Conservation (phyloP, 2,329 filamentous ascomycete genomes). For the Zymoseptoria passerinii region DNA sequence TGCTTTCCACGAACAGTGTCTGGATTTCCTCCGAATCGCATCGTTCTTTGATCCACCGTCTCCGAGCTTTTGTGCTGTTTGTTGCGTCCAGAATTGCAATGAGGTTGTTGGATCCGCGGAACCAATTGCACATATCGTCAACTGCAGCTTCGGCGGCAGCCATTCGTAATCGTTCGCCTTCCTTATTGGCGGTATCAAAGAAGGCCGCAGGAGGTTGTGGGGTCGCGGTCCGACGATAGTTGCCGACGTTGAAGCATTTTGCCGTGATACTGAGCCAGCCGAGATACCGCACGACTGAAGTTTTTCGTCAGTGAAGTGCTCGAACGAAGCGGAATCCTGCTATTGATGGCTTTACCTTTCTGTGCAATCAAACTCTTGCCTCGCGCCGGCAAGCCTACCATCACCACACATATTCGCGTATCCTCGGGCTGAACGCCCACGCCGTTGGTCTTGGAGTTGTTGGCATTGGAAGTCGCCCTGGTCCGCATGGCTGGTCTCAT, state of each 20-base stretch:
- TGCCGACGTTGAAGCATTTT: conserved; percentile 94
- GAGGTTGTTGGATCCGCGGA: conserved; percentile 63
- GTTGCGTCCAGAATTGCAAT: conserved; percentile 95
- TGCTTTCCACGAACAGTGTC: conserved; percentile 91
- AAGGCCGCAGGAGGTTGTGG: conserved; percentile 89
- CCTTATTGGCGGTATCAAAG: conserved; percentile 82
- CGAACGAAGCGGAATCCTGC: not conserved
- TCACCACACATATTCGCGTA: conserved; percentile 93
- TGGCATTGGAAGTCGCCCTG: conserved; percentile 14
- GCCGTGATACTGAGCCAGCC: conserved; percentile 93
- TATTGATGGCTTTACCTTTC: conserved; percentile 42
- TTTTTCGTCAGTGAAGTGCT: conserved; percentile 3
- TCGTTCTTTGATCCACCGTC: conserved; percentile 81
- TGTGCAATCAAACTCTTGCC: conserved; percentile 97
- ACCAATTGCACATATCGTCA: conserved; percentile 91
- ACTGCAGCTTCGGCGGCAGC: conserved; percentile 89
- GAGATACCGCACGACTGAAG: conserved; percentile 77
- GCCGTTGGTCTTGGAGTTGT: conserved; percentile 44
- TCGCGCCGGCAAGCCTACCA: conserved; percentile 92
- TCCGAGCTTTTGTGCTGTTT: conserved; percentile 83
- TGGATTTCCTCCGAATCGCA: conserved; percentile 67
- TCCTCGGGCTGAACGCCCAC: conserved; percentile 83
- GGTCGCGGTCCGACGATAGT: conserved; percentile 81
- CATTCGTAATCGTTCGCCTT: conserved; percentile 80
- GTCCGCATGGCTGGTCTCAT: conserved; percentile 34